A percentile compares a stretch with the other conserved stretches of the same genome.
These are phyloP conservation scores for Barnettozyma vustinii DNA, from an alignment of 805 yeast genomes.

Conservation along the genomic window DNA sequence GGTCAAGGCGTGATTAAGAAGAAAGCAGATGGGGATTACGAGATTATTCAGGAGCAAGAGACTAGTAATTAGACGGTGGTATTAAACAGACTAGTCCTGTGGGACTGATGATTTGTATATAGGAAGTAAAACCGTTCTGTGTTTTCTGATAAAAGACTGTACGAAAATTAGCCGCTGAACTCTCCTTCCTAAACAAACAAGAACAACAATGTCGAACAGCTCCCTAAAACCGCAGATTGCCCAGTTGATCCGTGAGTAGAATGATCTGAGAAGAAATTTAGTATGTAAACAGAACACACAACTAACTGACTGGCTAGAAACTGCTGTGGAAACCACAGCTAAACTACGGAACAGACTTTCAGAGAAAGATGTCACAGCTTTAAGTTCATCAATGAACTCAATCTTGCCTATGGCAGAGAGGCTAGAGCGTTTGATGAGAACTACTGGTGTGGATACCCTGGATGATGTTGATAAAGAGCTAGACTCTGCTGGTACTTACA, in stretches of 20 bases:
- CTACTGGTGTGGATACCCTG: conserved; percentile 17
- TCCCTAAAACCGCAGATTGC: conserved; percentile 15
- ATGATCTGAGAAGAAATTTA: neutral
- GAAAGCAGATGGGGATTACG: conserved; percentile 53
- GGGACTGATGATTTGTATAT: neutral
- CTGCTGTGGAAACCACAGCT: conserved; percentile 13
- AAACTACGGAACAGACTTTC: conserved; percentile 9
- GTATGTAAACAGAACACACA: neutral
- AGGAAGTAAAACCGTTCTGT: neutral
- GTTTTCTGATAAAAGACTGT: neutral
- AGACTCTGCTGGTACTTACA: conserved; percentile 20
- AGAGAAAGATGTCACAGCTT: conserved; percentile 15
- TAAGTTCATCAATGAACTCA: conserved; percentile 17
- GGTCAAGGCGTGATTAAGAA: conserved; percentile 65
- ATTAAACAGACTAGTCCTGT: neutral
- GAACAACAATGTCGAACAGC: conserved; percentile 4
- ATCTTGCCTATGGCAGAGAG: conserved; percentile 30
- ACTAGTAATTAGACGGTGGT: neutral
- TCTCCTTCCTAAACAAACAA: neutral
- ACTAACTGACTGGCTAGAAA: conserved; percentile 5
- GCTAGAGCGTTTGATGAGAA: conserved; percentile 25
- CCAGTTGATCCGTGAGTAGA: conserved; percentile 17
- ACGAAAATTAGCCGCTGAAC: neutral
- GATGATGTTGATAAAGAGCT: conserved; percentile 19
- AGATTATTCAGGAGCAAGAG: conserved; percentile 17